Conservation (phyloP, 805 yeast species). For the Saccharomycopsis sp. region DNA sequence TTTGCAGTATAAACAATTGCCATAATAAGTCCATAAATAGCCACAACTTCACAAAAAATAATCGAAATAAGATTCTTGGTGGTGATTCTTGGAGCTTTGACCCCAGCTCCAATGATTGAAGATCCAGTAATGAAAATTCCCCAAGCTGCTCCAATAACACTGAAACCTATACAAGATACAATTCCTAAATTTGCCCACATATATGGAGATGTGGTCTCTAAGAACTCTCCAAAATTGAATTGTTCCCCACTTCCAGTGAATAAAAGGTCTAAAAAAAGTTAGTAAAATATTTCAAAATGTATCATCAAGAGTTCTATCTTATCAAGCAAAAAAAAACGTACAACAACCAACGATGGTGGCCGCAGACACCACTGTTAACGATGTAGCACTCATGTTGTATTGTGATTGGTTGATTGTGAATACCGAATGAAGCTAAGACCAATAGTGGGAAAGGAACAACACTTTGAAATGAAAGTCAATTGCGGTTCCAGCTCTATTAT, state of each 20-base stretch:
- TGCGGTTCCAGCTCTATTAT: too few relatives aligned
- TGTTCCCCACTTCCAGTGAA: conserved; percentile 90
- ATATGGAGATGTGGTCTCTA: conserved; percentile 82
- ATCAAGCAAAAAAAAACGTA: neutral
- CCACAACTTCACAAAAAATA: conserved; percentile 98
- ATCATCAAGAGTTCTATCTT: too few relatives aligned
- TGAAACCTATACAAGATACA: conserved; percentile 80
- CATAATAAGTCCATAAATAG: conserved; percentile 95
- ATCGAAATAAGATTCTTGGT: conserved; percentile 94
- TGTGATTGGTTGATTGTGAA: too few relatives aligned
- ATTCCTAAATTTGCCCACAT: conserved; percentile 96
- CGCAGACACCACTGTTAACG: conserved; percentile 2
- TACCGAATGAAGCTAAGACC: too few relatives aligned
- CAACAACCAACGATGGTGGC: conserved; percentile 4
- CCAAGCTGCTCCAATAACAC: conserved; percentile 99
- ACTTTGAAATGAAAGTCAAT: too few relatives aligned
- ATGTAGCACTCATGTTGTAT: neutral
- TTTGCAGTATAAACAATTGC: conserved; percentile 95
- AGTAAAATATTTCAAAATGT: neutral
- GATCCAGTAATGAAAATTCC: conserved; percentile 96
- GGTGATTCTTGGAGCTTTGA: conserved; percentile 92
- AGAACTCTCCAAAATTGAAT: conserved; percentile 84
- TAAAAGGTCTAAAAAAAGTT: conserved; percentile 36
- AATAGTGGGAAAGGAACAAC: too few relatives aligned
- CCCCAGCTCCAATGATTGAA: conserved; percentile 95